A percentile compares a stretch with the other conserved stretches of the same genome.
phyloP scores from a whole-genome alignment of 2,329 filamentous ascomycete species.

The Calonectria ilicicola region DNA sequence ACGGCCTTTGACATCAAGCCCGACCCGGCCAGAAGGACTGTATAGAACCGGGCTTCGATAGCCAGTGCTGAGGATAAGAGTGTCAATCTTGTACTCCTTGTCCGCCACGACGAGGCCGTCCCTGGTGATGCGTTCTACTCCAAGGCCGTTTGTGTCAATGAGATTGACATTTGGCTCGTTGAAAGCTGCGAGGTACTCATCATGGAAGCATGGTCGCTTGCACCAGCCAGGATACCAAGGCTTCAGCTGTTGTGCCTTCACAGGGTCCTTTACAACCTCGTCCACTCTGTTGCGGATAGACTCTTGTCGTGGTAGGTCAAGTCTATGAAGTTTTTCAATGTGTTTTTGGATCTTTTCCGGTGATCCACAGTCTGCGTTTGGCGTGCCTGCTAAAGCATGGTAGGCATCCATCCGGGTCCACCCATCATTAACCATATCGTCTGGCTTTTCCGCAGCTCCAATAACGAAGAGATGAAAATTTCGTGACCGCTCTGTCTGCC shows the following conservation, averaged over 20 bases:
- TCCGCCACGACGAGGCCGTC: not conserved
- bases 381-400: not conserved
- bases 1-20: conserved; percentile 54
- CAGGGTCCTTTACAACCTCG: conserved; percentile 58
- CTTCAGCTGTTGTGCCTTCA: conserved; percentile 64
- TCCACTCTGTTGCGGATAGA: conserved; percentile 6
- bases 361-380: not conserved
- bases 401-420: not conserved
- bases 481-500: conserved; percentile 45
- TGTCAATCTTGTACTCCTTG: conserved; percentile 7
- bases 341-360: conserved; percentile 34
- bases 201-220: conserved; percentile 73
- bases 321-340: not conserved
- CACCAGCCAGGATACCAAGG: conserved; percentile 72
- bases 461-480: not conserved
- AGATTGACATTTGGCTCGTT: conserved; percentile 63
- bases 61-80: conserved; percentile 46
- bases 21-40: conserved; percentile 33
- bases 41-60: conserved; percentile 50
- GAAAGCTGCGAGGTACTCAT: conserved; percentile 61
- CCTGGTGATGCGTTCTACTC: not conserved
- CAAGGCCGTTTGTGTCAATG: conserved; percentile 60
- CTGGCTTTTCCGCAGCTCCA: not conserved
- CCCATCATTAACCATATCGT: not conserved
- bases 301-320: conserved; percentile 4